Base-by-base conservation (phyloP, 2,329 filamentous ascomycete genomes). In the Biscogniauxia mediterranea region DNA sequence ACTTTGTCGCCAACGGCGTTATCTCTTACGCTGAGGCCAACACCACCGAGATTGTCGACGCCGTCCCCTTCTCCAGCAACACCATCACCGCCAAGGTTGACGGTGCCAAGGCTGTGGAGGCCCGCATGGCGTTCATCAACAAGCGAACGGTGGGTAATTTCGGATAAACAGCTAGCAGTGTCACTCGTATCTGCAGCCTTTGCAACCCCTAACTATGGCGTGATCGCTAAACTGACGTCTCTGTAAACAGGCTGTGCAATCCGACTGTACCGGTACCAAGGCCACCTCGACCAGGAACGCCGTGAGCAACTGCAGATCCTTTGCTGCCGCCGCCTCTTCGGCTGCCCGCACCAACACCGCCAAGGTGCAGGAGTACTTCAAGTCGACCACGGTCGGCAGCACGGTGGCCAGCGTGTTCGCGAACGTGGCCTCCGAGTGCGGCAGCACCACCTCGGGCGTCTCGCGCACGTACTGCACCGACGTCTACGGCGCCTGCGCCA, bases 361-460 rank as follows among this genome's bases (percentile, higher is more conserved):
- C 17, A 81, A 81, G 46, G 72, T 90, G 15, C 86, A 89, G 68
- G 88, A 90, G 78, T 79, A 82, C 67, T 88, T 87, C 13, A 88
- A 90, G 68, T 68, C 81, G 77, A 67, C 62, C 26, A 61, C 62
- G 3, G 65, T 61, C n/a, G 62, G 63, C 58, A 81, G 13, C 73
- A 81, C 68, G 78, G 76, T 74, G 62, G 84, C 85, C 61, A 81
- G 51, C 5, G 65, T 67, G 25, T 68, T 68, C 65, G 62, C 57
- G 42, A 55, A 50, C 8, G 79, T 89, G 6, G 81, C 84, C 4
- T 67, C 68, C 1, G 85, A 89, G 74, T 88, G 86, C 61, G 75
- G 78, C 57, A 82, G 81, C 17, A 78, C 78, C 19, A 79, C 73
- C 25, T 72, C 75, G 0, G 82, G 84, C 1, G 68, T 71, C 1